Evolutionary conservation across 2,329 filamentous ascomycete species (phyloP).

Genomic region (Talaromyces sp.): DNA sequence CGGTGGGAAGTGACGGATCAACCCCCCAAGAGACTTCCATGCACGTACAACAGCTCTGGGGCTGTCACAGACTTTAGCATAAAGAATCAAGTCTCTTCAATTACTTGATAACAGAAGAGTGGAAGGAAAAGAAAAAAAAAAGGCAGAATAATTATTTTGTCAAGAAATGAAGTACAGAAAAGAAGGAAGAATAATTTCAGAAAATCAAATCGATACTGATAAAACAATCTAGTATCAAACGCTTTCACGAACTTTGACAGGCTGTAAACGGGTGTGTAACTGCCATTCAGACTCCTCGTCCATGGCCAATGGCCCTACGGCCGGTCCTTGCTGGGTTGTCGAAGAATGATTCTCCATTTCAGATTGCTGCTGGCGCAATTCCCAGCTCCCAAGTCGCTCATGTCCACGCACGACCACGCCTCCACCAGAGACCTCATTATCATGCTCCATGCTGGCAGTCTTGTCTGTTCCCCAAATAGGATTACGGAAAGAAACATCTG

Average conservation of each 20-base stretch:
- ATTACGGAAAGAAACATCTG: slow-evolving; percentile 50
- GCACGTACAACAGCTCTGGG: no score
- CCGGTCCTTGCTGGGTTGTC: background rate
- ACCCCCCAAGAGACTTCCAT: background rate
- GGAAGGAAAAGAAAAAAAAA: background rate
- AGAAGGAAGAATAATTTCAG: no score
- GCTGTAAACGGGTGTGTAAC: slow-evolving; percentile 42
- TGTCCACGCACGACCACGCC: slow-evolving; percentile 42
- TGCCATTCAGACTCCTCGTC: slow-evolving; percentile 41
- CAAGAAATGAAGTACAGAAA: background rate
- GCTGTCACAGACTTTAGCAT: no score
- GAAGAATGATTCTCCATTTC: slow-evolving; percentile 15
- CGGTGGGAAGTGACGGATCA: background rate
- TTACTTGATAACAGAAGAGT: background rate
- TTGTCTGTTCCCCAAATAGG: slow-evolving; percentile 45
- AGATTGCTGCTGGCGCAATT: slow-evolving; percentile 48
- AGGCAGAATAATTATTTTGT: background rate
- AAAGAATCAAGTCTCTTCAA: background rate
- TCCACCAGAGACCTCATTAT: slow-evolving; percentile 18
- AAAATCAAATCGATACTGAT: background rate
- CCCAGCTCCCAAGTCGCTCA: slow-evolving; percentile 62
- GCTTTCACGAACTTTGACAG: slow-evolving; percentile 52
- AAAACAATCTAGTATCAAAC: slow-evolving; percentile 41
- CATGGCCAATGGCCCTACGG: background rate
- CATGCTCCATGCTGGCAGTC: slow-evolving; percentile 33